Evolutionary conservation across 1,284 basidiomycete species (phyloP), one percentile per base, ranked within the genome.

Genomic region (Naganishia sp.): DNA sequence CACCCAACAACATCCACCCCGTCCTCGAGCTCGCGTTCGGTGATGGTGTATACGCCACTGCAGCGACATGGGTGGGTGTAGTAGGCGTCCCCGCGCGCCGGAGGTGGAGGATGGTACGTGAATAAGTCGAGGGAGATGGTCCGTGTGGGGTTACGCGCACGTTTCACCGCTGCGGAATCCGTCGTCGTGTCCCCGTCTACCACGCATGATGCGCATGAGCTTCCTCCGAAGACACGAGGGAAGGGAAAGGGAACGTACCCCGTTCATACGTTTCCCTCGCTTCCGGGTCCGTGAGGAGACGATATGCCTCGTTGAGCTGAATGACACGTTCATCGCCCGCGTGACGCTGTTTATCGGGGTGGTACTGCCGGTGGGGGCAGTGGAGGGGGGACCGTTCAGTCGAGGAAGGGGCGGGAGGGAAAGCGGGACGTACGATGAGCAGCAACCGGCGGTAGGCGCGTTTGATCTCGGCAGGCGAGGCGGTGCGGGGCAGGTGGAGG

Each of bases 21-120:
- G 11, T 77, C 72, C 69, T 82, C 81, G 6, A 82, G 71, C 45
- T 82, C 74, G 2, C 73, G 70, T 11, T 71, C 56, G 3, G 77
- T 75, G 64, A 82, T 77, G n/a, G 66, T 64, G 67, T 79, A 80
- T 25, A 72, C 52, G 21, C 72, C 71, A 1, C 77, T 79, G 60
- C 81, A 82, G 2, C 81, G 70, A 64, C 81, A 82, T 0, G 75
- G 74, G 48, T 79, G 73, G 1, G 77, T 78, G 66, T 78, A 82
- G 55, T 70, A 74, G 1, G 61, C 59, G 2, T 77, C 75, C 2
- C 76, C 71, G 21, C 11, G 49, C 65, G 2, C 72, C 39, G 39
- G 45, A 6, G 18, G 31, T 25, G 52, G 1, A 48, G 65, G 70
- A 46, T 75, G 72, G 6, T 72, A 70, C 7, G 70, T 74, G 63